Base-by-base conservation (phyloP, 257 asterid species). In the Lycium ferocissimum region DNA sequence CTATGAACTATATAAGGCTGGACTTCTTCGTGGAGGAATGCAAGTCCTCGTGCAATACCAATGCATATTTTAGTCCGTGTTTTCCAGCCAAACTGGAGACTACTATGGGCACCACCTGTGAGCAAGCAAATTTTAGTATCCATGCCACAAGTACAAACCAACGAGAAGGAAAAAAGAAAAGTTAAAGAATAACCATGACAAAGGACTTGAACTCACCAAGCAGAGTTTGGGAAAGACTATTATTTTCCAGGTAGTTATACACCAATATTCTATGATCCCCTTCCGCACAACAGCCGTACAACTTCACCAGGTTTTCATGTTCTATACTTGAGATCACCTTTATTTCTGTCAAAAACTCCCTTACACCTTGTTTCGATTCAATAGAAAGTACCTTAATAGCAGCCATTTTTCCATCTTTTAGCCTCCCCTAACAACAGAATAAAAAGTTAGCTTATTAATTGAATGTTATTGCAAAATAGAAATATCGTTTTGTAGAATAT, bases 341-440 rank as follows among this genome's bases (percentile, higher is more conserved):
- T 79, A 96, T 93, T 90, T 95, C 99, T 5, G 91, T 90, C 84
- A 95, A 79, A 85, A 96, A 96, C 86, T 96, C 98, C 56, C 78
- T 84, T 17, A 85, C 87, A 1, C 98, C 99, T 91, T 96, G 99
- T 86, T 87, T 92, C 18, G 98, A 96, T 76, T 93, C 91, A 45
- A 94, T 90, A 26, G 97, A 93, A 62, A 96, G 99, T 87, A 96
- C 98, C 91, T 96, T 96, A 83, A 96, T 80, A 47, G 99, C 99
- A 73, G 90, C 98, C 87, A 91, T 86, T 13, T 87, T 90, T 38
- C 95, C 94, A 88, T 94, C 97, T 59, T 86, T 91, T 89, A 96
- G 92, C 86, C 37, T 91, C 87, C 98, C 99, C 98, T 96, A 89
- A 85, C 84, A 78, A 81, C 73, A 51, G 75, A 45, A 86, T 2